Percentiles rank a stretch among this genome's conserved stretches.
Conservation (phyloP, 176 grass and related monocot genomes). For the Echinochloa phyllopogon region DNA sequence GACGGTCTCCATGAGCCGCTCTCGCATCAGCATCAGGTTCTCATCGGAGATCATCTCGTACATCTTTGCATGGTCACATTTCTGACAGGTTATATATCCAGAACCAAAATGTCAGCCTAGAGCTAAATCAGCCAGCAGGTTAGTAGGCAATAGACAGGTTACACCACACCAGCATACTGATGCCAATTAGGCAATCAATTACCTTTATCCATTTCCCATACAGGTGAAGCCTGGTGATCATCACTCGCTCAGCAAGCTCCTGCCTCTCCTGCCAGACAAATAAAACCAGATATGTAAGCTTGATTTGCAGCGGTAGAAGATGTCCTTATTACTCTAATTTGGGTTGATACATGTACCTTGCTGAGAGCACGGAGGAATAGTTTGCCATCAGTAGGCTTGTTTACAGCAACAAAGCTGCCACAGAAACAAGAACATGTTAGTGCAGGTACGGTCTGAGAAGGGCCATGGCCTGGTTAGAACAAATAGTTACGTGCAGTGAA, state of each 20-base stretch:
- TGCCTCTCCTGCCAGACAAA: constrained; percentile 66
- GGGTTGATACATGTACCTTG: constrained; percentile 53
- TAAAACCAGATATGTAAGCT: not conserved
- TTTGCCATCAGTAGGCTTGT: constrained; percentile 81
- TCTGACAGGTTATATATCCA: constrained; percentile 11
- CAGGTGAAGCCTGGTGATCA: constrained; percentile 87
- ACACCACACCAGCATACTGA: not conserved
- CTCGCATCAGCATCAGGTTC: constrained; percentile 59
- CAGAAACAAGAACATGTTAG: not conserved
- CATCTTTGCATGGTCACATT: constrained; percentile 52
- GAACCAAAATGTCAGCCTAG: not conserved
- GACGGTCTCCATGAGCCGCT: constrained; percentile 79
- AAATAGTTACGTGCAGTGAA: not conserved
- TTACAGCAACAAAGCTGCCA: constrained; percentile 73
- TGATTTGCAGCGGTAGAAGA: not conserved
- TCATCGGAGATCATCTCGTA: constrained; percentile 64
- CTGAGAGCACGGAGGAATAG: constrained; percentile 68
- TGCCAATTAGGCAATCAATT: not conserved
- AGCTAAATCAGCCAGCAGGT: not conserved
- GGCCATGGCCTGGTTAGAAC: not conserved
- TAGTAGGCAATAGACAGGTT: not conserved
- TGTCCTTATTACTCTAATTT: not conserved
- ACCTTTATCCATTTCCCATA: constrained; percentile 94
- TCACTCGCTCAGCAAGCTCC: constrained; percentile 86
- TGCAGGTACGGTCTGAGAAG: no score